Evolutionary conservation across 1,139 yeast species (phyloP).

Genomic region (Hansenula lynferdii): DNA sequence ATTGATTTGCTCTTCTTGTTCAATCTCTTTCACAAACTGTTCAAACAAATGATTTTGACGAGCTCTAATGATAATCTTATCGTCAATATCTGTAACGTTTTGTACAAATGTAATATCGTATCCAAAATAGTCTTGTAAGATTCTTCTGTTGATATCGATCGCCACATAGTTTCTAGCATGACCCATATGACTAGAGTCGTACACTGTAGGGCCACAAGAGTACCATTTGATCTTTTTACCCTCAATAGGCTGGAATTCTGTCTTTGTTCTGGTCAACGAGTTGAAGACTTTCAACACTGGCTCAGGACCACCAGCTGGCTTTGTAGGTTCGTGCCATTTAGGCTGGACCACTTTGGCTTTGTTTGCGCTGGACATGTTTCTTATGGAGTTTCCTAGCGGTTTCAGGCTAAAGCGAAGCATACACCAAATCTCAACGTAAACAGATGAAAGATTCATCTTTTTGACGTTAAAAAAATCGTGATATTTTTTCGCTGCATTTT

Average conservation of each 20-base stretch:
- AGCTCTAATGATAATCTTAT: slow-evolving; percentile 90
- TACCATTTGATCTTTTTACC: slow-evolving; percentile 82
- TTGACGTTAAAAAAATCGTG: too few species aligned
- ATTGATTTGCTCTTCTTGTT: too few species aligned
- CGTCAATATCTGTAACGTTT: slow-evolving; percentile 97
- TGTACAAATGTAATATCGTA: slow-evolving; percentile 85
- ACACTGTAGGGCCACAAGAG: slow-evolving; percentile 99
- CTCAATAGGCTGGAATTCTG: slow-evolving; percentile 61
- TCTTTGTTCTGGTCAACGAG: slow-evolving; percentile 78
- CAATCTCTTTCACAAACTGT: too few species aligned
- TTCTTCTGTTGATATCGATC: slow-evolving; percentile 86
- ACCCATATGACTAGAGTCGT: slow-evolving; percentile 98
- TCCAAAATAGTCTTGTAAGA: slow-evolving; percentile 86
- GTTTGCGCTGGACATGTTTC: slow-evolving; percentile 18
- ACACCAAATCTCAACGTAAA: too few species aligned
- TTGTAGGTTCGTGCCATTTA: slow-evolving; percentile 32
- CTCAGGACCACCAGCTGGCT: slow-evolving; percentile 15
- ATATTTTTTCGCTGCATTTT: too few species aligned
- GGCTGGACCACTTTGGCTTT: slow-evolving; percentile 35
- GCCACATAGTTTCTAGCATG: slow-evolving; percentile 97
- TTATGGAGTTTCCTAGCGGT: too few species aligned
- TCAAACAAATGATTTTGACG: slow-evolving; percentile 83
- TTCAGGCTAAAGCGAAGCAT: too few species aligned
- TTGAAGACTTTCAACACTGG: slow-evolving; percentile 56
- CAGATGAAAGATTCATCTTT: too few species aligned